These are phyloP conservation scores for Pleurotus ostreatus DNA, from an alignment of 768 basidiomycete species.

Conservation along the genomic window DNA sequence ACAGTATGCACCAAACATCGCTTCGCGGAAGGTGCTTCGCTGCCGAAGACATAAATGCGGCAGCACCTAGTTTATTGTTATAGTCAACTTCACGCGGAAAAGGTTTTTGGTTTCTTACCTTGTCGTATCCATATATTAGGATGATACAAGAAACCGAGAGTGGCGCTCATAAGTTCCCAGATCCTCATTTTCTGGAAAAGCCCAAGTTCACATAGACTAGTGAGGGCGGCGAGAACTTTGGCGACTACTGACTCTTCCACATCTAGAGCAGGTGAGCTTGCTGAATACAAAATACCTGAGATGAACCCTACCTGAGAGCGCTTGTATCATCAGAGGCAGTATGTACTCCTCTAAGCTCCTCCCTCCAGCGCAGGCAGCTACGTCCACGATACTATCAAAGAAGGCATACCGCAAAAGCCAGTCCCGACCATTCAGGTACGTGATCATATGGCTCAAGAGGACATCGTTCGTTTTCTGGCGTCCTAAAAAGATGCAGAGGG, in stretches of 20 bases:
- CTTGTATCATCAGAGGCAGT: slow-evolving; percentile 93
- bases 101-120: slow-evolving; percentile 40
- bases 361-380: slow-evolving; percentile 91
- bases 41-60: slow-evolving; percentile 84
- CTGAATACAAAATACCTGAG: neutral
- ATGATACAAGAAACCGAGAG: slow-evolving; percentile 88
- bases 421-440: slow-evolving; percentile 85
- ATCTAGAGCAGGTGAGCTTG: slow-evolving; percentile 44
- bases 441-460: slow-evolving; percentile 84
- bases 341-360: slow-evolving; percentile 94
- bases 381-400: slow-evolving; percentile 93
- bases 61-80: slow-evolving; percentile 55
- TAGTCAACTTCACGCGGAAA: neutral
- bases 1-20: slow-evolving; percentile 96
- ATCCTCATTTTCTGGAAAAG: slow-evolving; percentile 93
- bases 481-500: slow-evolving; percentile 91
- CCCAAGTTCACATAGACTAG: slow-evolving; percentile 85
- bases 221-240: slow-evolving; percentile 82
- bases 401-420: slow-evolving; percentile 91
- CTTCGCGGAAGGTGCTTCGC: slow-evolving; percentile 78
- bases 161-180: slow-evolving; percentile 92
- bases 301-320: slow-evolving; percentile 69
- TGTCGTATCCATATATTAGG: slow-evolving; percentile 96
- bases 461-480: slow-evolving; percentile 93
- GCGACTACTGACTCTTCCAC: slow-evolving; percentile 94